phyloP scores from a whole-genome alignment of 495 filamentous ascomycete species.

The Lasiosphaeris hirsuta region DNA sequence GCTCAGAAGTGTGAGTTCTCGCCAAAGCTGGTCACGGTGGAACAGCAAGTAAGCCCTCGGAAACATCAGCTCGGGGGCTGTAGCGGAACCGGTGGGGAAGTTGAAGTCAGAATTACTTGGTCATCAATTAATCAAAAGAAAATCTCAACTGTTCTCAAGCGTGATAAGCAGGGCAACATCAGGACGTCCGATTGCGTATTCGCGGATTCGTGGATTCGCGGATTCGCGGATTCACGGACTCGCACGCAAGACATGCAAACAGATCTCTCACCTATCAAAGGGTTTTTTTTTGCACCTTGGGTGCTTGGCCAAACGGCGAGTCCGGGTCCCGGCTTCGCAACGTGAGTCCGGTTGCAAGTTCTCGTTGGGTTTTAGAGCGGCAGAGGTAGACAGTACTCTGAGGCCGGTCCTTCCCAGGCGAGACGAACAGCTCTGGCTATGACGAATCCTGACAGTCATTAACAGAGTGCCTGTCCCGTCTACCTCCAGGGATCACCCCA shows the following conservation, averaged over 20 bases:
- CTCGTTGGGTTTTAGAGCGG: background rate
- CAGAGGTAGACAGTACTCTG: conserved; percentile 3
- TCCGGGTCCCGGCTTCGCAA: conserved; percentile 4
- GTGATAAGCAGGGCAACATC: too few species aligned
- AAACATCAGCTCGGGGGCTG: too few species aligned
- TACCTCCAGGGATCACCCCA: conserved; percentile 29
- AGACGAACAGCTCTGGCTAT: background rate
- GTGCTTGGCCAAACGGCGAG: conserved; percentile 8
- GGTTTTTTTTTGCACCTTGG: conserved; percentile 3
- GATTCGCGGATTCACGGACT: too few species aligned
- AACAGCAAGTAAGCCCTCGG: too few species aligned
- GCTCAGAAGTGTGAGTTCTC: too few species aligned
- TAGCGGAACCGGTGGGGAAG: too few species aligned
- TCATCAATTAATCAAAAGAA: too few species aligned
- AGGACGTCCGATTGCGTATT: too few species aligned
- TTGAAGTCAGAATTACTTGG: too few species aligned
- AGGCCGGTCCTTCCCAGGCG: conserved; percentile 6
- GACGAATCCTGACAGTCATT: conserved; percentile 19
- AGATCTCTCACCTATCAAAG: background rate
- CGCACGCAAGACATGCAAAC: background rate
- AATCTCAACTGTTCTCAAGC: too few species aligned
- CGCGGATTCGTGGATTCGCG: too few species aligned
- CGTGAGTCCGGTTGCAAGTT: conserved; percentile 2
- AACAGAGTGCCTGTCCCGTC: conserved; percentile 18
- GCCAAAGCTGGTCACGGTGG: too few species aligned